Conservation (phyloP, 306 rosid genomes). For the Luffa acutangula region DNA sequence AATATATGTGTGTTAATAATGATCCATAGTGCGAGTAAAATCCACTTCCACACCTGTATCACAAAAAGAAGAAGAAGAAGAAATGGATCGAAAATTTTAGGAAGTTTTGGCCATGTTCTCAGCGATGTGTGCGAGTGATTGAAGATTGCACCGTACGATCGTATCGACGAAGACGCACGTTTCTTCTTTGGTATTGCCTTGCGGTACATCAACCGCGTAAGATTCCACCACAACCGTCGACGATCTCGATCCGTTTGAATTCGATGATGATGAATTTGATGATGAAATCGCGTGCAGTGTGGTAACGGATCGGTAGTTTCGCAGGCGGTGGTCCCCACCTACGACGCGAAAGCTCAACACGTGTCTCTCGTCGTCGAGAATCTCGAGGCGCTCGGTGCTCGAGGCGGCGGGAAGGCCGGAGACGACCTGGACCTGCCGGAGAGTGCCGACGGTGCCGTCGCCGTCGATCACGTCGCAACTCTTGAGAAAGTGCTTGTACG, state of each 20-base stretch:
- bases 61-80: slow-evolving; percentile 2
- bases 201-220: slow-evolving; percentile 77
- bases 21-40: slow-evolving; percentile 1
- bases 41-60: slow-evolving; percentile 19
- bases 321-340: slow-evolving; percentile 81
- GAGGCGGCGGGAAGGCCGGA: slow-evolving; percentile 87
- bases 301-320: slow-evolving; percentile 79
- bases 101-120: slow-evolving; percentile 38
- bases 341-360: slow-evolving; percentile 83
- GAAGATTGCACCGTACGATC: slow-evolving; percentile 85
- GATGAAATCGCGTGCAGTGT: slow-evolving; percentile 37
- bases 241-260: slow-evolving; percentile 24
- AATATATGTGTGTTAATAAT: not conserved
- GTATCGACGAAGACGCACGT: slow-evolving; percentile 90
- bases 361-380: slow-evolving; percentile 85
- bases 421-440: slow-evolving; percentile 64
- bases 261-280: not conserved
- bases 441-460: slow-evolving; percentile 55
- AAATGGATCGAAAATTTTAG: not conserved
- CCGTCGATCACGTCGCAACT: slow-evolving; percentile 78
- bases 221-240: slow-evolving; percentile 73
- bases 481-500: slow-evolving; percentile 77
- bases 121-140: slow-evolving; percentile 72
- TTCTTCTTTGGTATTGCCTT: slow-evolving; percentile 75
- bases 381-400: slow-evolving; percentile 87